Evolutionary conservation across 768 basidiomycete genomes (phyloP).

Genomic region (Baorangia bicolor): DNA sequence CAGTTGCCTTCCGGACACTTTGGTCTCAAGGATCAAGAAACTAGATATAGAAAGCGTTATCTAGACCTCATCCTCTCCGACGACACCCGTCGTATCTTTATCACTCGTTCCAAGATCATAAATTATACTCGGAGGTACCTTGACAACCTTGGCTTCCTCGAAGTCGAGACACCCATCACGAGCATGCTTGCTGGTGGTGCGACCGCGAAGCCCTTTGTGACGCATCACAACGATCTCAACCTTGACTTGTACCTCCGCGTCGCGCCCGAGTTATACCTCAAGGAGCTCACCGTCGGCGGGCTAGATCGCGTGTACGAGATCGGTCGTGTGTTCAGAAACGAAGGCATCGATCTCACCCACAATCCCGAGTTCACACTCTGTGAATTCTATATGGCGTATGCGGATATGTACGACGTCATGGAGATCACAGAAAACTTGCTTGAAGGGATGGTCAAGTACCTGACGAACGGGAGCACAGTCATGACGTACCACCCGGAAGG

Average conservation of each 20-base stretch:
- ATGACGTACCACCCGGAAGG: slow-evolving; percentile 92
- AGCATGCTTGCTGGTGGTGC: slow-evolving; percentile 96
- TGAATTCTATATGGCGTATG: slow-evolving; percentile 99
- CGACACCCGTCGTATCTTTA: slow-evolving; percentile 84
- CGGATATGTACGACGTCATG: slow-evolving; percentile 99
- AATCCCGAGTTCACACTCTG: slow-evolving; percentile 99
- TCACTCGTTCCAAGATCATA: slow-evolving; percentile 85
- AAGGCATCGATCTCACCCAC: slow-evolving; percentile 98
- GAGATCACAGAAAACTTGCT: slow-evolving; percentile 91
- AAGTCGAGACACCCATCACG: slow-evolving; percentile 99
- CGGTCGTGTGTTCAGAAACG: slow-evolving; percentile 96
- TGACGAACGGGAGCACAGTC: slow-evolving; percentile 79
- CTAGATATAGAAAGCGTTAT: slow-evolving; percentile 97
- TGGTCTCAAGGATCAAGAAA: slow-evolving; percentile 96
- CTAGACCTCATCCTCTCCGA: slow-evolving; percentile 96
- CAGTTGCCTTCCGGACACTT: slow-evolving; percentile 91
- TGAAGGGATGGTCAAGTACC: slow-evolving; percentile 84
- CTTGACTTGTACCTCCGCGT: slow-evolving; percentile 96
- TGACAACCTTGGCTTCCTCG: slow-evolving; percentile 90
- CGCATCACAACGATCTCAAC: slow-evolving; percentile 97
- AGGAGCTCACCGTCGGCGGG: slow-evolving; percentile 95
- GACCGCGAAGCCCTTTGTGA: slow-evolving; percentile 97
- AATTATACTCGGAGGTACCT: slow-evolving; percentile 92
- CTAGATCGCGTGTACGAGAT: slow-evolving; percentile 98
- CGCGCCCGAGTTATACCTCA: slow-evolving; percentile 97